These are phyloP conservation scores for Phytophthora crassamura DNA, from an alignment of 352 stramenopile species.

Conservation along the genomic window DNA sequence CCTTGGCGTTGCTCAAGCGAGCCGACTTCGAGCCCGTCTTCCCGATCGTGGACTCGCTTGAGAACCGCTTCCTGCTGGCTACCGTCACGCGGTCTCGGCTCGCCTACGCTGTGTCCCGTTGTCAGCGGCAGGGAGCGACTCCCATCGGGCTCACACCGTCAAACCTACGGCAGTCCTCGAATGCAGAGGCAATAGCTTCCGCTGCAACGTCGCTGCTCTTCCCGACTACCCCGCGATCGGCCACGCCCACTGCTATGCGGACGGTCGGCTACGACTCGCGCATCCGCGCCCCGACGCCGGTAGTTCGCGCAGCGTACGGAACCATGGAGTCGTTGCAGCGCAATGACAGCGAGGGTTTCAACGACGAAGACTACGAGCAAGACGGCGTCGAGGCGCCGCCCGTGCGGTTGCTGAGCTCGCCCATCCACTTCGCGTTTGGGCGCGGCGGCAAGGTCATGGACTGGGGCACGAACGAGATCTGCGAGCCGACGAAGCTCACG, in stretches of 20 bases:
- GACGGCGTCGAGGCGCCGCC: constrained; percentile 24
- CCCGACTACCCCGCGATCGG: constrained; percentile 25
- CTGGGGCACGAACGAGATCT: constrained; percentile 75
- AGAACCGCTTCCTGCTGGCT: constrained; percentile 68
- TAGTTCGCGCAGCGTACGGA: constrained; percentile 29
- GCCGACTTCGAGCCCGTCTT: constrained; percentile 70
- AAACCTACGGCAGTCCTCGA: constrained; percentile 13
- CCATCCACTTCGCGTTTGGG: constrained; percentile 74
- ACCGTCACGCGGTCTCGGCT: constrained; percentile 72
- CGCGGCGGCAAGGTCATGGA: constrained; percentile 81
- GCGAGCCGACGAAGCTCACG: constrained; percentile 66
- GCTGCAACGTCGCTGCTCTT: constrained; percentile 42
- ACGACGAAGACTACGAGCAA: constrained; percentile 15
- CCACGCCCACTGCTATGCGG: constrained; percentile 21
- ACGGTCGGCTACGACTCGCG: constrained; percentile 15
- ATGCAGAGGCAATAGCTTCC: constrained; percentile 8
- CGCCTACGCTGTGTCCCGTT: constrained; percentile 63
- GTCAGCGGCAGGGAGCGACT: constrained; percentile 36
- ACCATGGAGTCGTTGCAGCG: constrained; percentile 24
- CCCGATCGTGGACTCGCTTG: constrained; percentile 72
- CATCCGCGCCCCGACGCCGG: constrained; percentile 15
- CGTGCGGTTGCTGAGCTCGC: constrained; percentile 50
- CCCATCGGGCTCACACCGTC: constrained; percentile 24
- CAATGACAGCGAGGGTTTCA: constrained; percentile 15
- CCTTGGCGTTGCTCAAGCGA: constrained; percentile 49